phyloP scores from a whole-genome alignment of 148 eudicot genomes.

The Nyssa sinensis region DNA sequence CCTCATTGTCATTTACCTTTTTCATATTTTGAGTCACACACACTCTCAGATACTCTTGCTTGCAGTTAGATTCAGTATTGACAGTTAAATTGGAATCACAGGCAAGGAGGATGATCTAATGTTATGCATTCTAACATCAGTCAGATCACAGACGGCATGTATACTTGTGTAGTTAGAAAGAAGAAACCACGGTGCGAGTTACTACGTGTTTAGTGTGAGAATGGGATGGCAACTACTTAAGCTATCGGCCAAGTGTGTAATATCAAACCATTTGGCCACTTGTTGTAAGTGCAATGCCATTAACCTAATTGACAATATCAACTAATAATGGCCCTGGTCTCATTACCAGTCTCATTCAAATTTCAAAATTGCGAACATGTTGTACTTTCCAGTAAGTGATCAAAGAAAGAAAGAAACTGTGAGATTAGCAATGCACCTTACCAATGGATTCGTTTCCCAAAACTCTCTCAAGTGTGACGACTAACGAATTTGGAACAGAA shows the following conservation, averaged over 20 bases:
- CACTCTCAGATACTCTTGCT: not conserved
- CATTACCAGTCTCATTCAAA: not conserved
- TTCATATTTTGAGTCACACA: not conserved
- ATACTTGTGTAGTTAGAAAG: too few species aligned
- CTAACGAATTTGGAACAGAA: constrained; percentile 79
- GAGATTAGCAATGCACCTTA: constrained; percentile 33
- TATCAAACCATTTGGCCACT: not conserved
- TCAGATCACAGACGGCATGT: not conserved
- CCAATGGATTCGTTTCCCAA: constrained; percentile 94
- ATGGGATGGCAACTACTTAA: not conserved
- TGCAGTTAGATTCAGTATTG: not conserved
- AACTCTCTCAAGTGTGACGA: constrained; percentile 93
- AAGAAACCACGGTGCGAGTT: too few species aligned
- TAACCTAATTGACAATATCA: not conserved
- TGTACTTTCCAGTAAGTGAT: not conserved
- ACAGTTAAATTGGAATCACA: not conserved
- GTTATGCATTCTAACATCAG: not conserved
- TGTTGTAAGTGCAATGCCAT: not conserved
- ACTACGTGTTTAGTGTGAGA: too few species aligned
- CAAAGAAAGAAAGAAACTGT: not conserved
- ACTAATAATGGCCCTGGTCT: not conserved
- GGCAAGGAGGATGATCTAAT: not conserved
- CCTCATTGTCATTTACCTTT: too few species aligned
- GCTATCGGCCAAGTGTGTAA: not conserved
- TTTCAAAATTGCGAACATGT: not conserved